Base-by-base conservation (phyloP, 1,139 yeast species). In the Yamadazyma atmosphaerica region DNA sequence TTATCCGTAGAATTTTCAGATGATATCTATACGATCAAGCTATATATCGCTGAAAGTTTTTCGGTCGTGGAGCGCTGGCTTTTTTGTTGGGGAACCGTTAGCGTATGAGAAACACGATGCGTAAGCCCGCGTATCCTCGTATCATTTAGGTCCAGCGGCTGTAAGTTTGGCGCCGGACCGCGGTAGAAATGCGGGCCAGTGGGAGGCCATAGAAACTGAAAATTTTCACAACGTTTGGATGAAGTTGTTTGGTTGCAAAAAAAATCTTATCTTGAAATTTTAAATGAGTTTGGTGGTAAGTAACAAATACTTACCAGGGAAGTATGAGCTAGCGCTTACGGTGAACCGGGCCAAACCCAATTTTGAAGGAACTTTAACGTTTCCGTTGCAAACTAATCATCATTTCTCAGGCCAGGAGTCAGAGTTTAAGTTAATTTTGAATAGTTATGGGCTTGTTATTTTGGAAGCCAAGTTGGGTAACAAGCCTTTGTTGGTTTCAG, bases 361-460 rank as follows among this genome's bases (percentile, higher is more conserved):
- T 32, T 49, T 48, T 28, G 35, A 32, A 18, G 46, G 44, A 3
- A 9, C 4, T 15, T 34, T 40, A 14, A 17, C 18, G 10, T 40
- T 43, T 22, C 11, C 12, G 2, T 32, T 43, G 13, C 34, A 27
- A 1, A 13, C 15, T 1, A 40, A 37, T 23, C 24, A 26, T 14
- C 27, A 30, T 4, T 31, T n/a, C 17, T 26, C 14, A 13, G 33
- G 21, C 14, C 39, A 35, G 8, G 23, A 11, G 11, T 13, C 15
- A 1, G 14, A 23, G 4, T 47, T 42, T 32, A 38, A 33, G 16
- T 17, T 49, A 11, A 19, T 27, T 4, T 34, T 49, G 13, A 32
- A 48, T 35, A 37, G 42, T 15, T 31, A 32, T 18, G 43, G 46
- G n/a, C 40, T 49, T 32, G 39, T 48, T 3, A 34, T 49, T 3